Evolutionary conservation across 2,329 filamentous ascomycete genomes (phyloP), one percentile per base, ranked within the genome.

Genomic region (Aspergillus felis): DNA sequence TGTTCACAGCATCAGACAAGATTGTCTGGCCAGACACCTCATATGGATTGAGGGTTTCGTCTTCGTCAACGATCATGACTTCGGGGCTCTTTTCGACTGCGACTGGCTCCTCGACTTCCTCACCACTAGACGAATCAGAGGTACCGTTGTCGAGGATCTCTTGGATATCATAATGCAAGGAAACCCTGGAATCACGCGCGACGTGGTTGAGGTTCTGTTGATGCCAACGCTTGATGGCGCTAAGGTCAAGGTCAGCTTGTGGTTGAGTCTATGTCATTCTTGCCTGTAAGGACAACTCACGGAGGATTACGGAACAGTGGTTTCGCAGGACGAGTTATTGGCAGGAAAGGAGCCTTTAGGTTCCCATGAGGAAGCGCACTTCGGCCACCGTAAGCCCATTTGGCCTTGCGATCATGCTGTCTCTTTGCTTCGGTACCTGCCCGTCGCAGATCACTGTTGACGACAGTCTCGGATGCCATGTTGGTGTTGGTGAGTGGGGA

Each of bases 21-120:
- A 87, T 79, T 66, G 84, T 82, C 70, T 81, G 82, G 44, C 84
- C 84, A 3, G 73, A 65, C 12, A 79, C 77, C 59, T 85, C 82
- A 72, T 78, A 86, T 46, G 79, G 82, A 71, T 83, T 82, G 51
- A 81, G 74, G 2, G 46, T 55, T 58, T 82, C 74, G 38, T 79
- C 80, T 35, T 76, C 10, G 20, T 24, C 76, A 50, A 82, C 80
- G 27, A 73, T 72, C 14, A 77, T 77, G 12, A 74, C 68, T 49
- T 78, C 75, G 38, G 77, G 74, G 41, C 78, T 68, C 46, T 76
- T 77, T 61, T 78, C 76, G 55, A 78, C 78, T 27, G 76, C 76
- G 12, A 77, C 80, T 28, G 70, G 67, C 35, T 74, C 74, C n/a
- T 56, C 56, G 35, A 67, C 61, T 22, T 68, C 65, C 51, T 74